Evolutionary conservation across 2,329 filamentous ascomycete genomes (phyloP), one percentile per base, ranked within the genome.

Genomic region (Apiospora phragmitis): DNA sequence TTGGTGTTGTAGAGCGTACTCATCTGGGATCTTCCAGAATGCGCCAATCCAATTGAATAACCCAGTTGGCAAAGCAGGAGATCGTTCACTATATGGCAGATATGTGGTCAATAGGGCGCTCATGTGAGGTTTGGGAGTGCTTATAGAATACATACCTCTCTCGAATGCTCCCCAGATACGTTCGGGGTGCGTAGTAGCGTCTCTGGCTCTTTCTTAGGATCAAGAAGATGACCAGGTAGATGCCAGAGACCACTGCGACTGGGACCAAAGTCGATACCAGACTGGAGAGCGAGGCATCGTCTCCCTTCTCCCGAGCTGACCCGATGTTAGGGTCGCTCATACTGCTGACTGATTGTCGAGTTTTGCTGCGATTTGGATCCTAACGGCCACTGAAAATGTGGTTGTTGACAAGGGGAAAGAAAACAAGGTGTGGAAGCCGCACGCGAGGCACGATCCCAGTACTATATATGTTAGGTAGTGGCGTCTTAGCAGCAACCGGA

Each of bases 1-100:
- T 79, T 95, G 94, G 83, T 97, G 94, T 77, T 96, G 93, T 29
- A 98, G 89, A 35, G 95, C 90, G 77, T 93, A 94, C 51, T 91
- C 90, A 79, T 98, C 95, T 4, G 88, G 87, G 59, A 89, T 87
- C 75, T 87, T 88, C 83, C 89, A 92, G 82, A 94, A 93, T 16
- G 87, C 84, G 12, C 82, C 82, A 71, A 94, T 81, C 92, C 92
- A 94, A 75, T 92, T 89, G 76, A 93, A 83, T 65, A 90, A 79
- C 69, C 92, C 91, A 35, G 79, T 84, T 3, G 91, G 89, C 0
- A 92, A 84, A 1, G 83, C 78, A 29, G 89, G 89, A 16, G 87
- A 88, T 43, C 90, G 88, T 72, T 90, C 85, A 73, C 86, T 88
- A 69, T 16, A 24, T 62, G 4, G 11, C 1, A 38, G 21, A n/a